Percentiles rank a stretch among this genome's conserved stretches.
Conservation (phyloP, 2,329 filamentous ascomycete species). For the Akanthomyces dipterigenus region DNA sequence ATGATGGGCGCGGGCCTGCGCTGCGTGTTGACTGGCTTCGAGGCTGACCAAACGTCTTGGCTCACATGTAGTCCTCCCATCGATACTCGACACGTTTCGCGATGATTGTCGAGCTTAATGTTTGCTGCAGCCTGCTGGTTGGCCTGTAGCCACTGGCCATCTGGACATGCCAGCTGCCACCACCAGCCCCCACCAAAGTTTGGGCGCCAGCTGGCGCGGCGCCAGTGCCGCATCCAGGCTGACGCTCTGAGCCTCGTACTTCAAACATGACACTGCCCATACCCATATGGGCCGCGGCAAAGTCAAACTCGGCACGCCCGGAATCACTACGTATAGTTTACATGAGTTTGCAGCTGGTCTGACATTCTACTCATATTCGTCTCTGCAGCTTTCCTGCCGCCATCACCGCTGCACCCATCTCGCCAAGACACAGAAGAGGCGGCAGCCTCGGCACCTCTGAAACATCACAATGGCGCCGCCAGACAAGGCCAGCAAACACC, state of each 20-base stretch:
- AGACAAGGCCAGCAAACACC: background rate
- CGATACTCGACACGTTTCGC: background rate
- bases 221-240: background rate
- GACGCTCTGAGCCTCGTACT: background rate
- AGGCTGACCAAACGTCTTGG: background rate
- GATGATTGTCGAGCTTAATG: background rate
- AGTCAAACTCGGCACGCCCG: background rate
- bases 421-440: background rate
- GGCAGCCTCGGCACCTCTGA: background rate
- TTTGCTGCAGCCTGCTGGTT: background rate
- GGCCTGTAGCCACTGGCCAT: background rate
- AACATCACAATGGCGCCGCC: background rate
- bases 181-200: background rate
- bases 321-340: background rate
- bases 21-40: background rate
- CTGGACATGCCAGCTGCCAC: no score
- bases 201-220: constrained; percentile 2
- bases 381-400: background rate
- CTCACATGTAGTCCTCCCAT: background rate
- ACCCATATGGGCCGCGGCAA: background rate
- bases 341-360: background rate
- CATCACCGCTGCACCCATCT: background rate
- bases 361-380: background rate
- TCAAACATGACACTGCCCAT: background rate
- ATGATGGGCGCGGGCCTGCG: background rate